A percentile compares a stretch with the other conserved stretches of the same genome.
Evolutionary conservation across 2,329 filamentous ascomycete genomes (phyloP).

Genomic region (Calycina herbarum): DNA sequence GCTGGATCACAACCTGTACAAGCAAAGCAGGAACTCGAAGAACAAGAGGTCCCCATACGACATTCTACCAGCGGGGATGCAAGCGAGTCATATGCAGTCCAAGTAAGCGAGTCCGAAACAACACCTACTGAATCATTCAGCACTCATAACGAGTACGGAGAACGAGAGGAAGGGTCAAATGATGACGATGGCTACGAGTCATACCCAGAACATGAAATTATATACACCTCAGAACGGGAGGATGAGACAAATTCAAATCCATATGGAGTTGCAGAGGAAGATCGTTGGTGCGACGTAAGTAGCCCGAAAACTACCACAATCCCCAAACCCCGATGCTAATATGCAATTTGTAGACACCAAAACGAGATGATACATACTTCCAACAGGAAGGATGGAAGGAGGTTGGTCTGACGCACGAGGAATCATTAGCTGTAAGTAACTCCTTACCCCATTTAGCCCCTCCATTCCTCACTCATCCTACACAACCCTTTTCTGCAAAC

Average conservation of each 20-base stretch:
- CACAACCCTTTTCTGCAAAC: not conserved
- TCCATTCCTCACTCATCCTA: too few relatives aligned
- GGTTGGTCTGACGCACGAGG: not conserved
- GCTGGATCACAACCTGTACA: not conserved
- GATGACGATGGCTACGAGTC: too few relatives aligned
- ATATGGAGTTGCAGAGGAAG: not conserved
- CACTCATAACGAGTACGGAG: not conserved
- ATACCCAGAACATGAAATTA: not conserved
- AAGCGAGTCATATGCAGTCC: not conserved
- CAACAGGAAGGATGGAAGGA: not conserved
- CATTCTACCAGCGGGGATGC: not conserved
- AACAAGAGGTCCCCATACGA: not conserved
- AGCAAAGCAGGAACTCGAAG: not conserved
- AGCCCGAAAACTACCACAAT: not conserved
- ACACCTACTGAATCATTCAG: not conserved
- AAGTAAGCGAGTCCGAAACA: not conserved
- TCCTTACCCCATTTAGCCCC: not conserved
- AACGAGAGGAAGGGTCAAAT: not conserved
- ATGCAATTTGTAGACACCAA: not conserved
- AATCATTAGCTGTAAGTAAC: not conserved
- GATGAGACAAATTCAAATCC: not conserved
- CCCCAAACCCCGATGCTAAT: not conserved
- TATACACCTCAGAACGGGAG: not conserved
- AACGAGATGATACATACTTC: not conserved
- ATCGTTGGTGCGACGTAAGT: not conserved